phyloP scores from a whole-genome alignment of 129 eudicot species.

The Lactuca sativa region DNA sequence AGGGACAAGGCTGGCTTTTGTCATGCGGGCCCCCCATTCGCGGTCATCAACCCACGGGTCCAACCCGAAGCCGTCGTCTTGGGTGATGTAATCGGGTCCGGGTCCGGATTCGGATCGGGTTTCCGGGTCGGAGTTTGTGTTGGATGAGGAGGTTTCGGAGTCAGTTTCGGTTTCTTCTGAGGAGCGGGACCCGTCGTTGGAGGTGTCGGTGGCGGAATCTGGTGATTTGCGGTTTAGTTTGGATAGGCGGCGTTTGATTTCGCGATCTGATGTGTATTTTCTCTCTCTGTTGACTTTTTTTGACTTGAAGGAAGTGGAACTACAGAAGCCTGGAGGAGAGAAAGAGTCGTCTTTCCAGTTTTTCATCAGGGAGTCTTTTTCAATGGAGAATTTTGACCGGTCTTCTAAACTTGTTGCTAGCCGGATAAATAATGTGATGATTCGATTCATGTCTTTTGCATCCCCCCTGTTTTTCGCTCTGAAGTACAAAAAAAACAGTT shows the following conservation, averaged over 20 bases:
- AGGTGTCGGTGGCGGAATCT: slow-evolving; percentile 71
- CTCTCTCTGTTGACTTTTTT: slow-evolving; percentile 67
- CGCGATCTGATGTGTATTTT: slow-evolving; percentile 81
- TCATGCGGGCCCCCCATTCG: slow-evolving; percentile 99
- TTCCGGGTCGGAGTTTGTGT: slow-evolving; percentile 62
- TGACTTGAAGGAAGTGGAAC: slow-evolving; percentile 45
- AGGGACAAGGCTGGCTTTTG: slow-evolving; percentile 94
- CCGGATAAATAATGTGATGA: slow-evolving; percentile 62
- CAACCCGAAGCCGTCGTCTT: slow-evolving; percentile 66
- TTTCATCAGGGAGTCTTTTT: slow-evolving; percentile 63
- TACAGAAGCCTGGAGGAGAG: slow-evolving; percentile 69
- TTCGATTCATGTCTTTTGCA: slow-evolving; percentile 64
- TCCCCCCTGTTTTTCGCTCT: slow-evolving; percentile 68
- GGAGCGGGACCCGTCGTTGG: slow-evolving; percentile 67
- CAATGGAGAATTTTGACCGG: slow-evolving; percentile 47
- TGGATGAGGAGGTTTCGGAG: slow-evolving; percentile 55
- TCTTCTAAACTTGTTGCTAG: slow-evolving; percentile 77
- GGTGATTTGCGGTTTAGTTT: slow-evolving; percentile 60
- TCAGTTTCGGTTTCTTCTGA: slow-evolving; percentile 71
- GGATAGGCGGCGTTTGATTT: slow-evolving; percentile 65
- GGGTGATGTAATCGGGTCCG: slow-evolving; percentile 32
- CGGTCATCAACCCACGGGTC: slow-evolving; percentile 73
- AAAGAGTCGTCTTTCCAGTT: slow-evolving; percentile 69
- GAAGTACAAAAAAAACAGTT: background rate
- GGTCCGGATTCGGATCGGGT: slow-evolving; percentile 42